These are phyloP conservation scores for Drosera spatulata DNA, from an alignment of 179 eudicot species.

Conservation along the genomic window DNA sequence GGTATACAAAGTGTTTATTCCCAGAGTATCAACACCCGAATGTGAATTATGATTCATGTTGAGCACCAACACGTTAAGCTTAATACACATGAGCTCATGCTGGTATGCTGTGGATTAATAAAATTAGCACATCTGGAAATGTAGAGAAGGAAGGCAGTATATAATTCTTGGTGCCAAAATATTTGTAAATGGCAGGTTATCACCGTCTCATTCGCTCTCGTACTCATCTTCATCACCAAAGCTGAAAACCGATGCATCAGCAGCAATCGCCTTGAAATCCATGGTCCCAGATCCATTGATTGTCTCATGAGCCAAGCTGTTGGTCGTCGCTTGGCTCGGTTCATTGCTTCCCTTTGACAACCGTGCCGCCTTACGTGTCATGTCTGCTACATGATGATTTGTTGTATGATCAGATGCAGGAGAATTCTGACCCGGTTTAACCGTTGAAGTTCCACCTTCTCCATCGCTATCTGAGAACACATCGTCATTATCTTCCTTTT, in stretches of 20 bases:
- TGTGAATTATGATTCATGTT: too few relatives aligned
- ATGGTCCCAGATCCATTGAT: conserved; percentile 38
- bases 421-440: conserved; percentile 14
- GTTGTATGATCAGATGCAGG: conserved; percentile 5
- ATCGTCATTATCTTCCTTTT: conserved; percentile 48
- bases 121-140: too few relatives aligned
- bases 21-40: too few relatives aligned
- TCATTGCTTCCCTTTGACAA: conserved; percentile 28
- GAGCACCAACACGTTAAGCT: too few relatives aligned
- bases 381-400: conserved; percentile 17
- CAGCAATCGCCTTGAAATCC: conserved; percentile 95
- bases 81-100: too few relatives aligned
- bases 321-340: conserved; percentile 14
- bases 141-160: too few relatives aligned
- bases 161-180: too few relatives aligned
- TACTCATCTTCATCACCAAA: conserved; percentile 94
- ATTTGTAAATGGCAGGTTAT: not conserved
- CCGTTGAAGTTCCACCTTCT: conserved; percentile 36
- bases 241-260: conserved; percentile 94
- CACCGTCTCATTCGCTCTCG: conserved; percentile 48
- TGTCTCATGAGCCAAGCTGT: conserved; percentile 15
- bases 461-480: conserved; percentile 78
- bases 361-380: conserved; percentile 39
- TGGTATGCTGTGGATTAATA: too few relatives aligned
- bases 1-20: too few relatives aligned